Base-by-base conservation (phyloP, 1,284 basidiomycete genomes). In the Leccinum ponderosum region DNA sequence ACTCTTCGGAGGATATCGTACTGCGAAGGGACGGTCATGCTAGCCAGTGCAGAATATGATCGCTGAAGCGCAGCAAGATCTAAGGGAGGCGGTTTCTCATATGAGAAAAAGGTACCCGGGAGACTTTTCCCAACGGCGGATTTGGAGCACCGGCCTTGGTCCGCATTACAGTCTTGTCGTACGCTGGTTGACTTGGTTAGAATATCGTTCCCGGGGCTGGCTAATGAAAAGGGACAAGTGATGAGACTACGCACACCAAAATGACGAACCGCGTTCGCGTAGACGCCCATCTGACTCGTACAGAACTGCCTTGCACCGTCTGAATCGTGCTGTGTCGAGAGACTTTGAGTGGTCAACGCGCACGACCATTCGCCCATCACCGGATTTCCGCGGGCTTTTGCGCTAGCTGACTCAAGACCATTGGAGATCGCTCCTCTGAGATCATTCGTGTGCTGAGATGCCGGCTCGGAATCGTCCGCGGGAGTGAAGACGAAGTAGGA, bases 301-400 rank as follows among this genome's bases (percentile, higher is more conserved):
- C 90, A 91, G 69, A 90, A 92, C 4, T 81, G 73, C 55, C 80
- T 77, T 25, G 84, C 82, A 3, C 70, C 70, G n/a, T 76, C 70
- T 6, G 79, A 76, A 68, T 90, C 77, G 1, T 70, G 58, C 61
- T 84, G 84, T 12, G 74, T 71, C 12, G 79, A 69, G 7, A 90
- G 69, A 65, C 87, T 89, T 61, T 84, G 72, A 11, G 77, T 75
- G 1, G 86, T 84, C 17, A 92, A 78, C 0, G 90, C 89, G 66
- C 88, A 90, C 2, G 87, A 90, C 81, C 84, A 91, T 74, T 91
- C 89, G 61, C 81, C 22, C 22, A 93, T 77, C 44, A 93, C 80
- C 1, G 92, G 69, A 68, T 91, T 93, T 27, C 84, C 76, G 14
- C 81, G 79, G 55, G 79, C 73, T 52, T 76, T 72, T 11, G 64